These are phyloP conservation scores for Blastobotrys peoriensis DNA, from an alignment of 805 yeast species.

Conservation along the genomic window DNA sequence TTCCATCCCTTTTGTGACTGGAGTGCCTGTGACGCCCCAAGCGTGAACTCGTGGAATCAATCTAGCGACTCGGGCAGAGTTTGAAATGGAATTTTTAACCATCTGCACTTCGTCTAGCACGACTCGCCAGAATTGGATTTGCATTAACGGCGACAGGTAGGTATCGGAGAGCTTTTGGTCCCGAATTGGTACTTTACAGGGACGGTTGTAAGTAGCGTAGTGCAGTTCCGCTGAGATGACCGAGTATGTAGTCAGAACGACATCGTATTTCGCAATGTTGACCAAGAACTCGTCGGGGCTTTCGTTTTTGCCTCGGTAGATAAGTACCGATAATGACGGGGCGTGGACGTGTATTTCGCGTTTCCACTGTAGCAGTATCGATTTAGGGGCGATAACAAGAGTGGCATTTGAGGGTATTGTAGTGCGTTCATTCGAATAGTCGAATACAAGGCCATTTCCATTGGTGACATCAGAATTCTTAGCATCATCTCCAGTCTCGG, in stretches of 20 bases:
- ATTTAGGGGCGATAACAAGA: constrained; percentile 76
- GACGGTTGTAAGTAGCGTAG: constrained; percentile 57
- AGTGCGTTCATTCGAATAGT: background rate
- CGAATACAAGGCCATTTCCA: background rate
- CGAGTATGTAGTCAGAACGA: constrained; percentile 73
- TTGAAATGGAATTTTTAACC: constrained; percentile 67
- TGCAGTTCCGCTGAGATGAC: constrained; percentile 71
- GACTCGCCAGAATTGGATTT: constrained; percentile 83
- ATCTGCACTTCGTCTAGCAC: constrained; percentile 92
- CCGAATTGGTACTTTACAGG: constrained; percentile 9
- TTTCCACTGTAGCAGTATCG: constrained; percentile 81
- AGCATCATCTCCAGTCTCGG: constrained; percentile 30
- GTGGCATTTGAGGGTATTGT: constrained; percentile 55
- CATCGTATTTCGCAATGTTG: constrained; percentile 57
- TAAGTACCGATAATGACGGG: constrained; percentile 53
- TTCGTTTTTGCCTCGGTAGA: constrained; percentile 54
- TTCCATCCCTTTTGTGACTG: constrained; percentile 57
- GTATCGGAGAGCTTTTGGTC: constrained; percentile 4
- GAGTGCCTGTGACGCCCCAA: constrained; percentile 98
- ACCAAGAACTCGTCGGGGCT: constrained; percentile 39
- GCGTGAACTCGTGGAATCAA: constrained; percentile 80
- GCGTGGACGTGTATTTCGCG: constrained; percentile 60
- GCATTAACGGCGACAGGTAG: constrained; percentile 61
- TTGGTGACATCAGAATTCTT: constrained; percentile 38
- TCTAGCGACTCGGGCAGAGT: constrained; percentile 75